phyloP scores from a whole-genome alignment of 306 rosid genomes.

The Lathyrus oleraceus region DNA sequence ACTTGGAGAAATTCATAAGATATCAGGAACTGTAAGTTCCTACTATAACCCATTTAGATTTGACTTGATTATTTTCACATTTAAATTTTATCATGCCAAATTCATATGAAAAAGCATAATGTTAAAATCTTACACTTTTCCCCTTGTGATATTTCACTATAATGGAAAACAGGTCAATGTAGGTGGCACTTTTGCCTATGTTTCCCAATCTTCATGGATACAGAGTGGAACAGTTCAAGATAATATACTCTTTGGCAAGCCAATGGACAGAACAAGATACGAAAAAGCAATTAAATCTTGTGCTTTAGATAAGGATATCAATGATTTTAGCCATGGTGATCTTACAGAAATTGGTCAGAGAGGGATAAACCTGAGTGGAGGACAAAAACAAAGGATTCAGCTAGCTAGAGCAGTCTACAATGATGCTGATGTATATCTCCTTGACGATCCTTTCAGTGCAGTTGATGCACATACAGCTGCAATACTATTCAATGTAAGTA shows the following conservation, averaged over 20 bases:
- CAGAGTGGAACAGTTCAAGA: not conserved
- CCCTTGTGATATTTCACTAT: not conserved
- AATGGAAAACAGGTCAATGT: slow-evolving; percentile 19
- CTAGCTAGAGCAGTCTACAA: not conserved
- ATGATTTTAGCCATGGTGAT: not conserved
- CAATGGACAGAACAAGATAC: slow-evolving; percentile 59
- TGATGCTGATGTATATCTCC: not conserved
- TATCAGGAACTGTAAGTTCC: slow-evolving; percentile 65
- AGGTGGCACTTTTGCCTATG: slow-evolving; percentile 54
- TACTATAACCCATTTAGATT: not conserved
- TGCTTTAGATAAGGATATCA: slow-evolving; percentile 49
- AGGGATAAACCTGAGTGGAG: not conserved
- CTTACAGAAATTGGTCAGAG: not conserved
- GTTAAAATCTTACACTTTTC: not conserved
- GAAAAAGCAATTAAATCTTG: slow-evolving; percentile 61
- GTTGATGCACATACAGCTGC: slow-evolving; percentile 69
- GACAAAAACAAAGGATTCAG: slow-evolving; percentile 38
- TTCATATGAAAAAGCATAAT: slow-evolving; percentile 13
- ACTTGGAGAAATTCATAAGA: slow-evolving; percentile 48
- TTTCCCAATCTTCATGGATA: slow-evolving; percentile 1
- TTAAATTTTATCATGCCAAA: not conserved
- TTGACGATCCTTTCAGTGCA: not conserved
- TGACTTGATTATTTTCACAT: not conserved
- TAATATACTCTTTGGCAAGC: slow-evolving; percentile 62
- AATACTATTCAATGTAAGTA: slow-evolving; percentile 59